These are phyloP conservation scores for Rossbeevera mucosa DNA, from an alignment of 768 basidiomycete genomes.

Conservation along the genomic window DNA sequence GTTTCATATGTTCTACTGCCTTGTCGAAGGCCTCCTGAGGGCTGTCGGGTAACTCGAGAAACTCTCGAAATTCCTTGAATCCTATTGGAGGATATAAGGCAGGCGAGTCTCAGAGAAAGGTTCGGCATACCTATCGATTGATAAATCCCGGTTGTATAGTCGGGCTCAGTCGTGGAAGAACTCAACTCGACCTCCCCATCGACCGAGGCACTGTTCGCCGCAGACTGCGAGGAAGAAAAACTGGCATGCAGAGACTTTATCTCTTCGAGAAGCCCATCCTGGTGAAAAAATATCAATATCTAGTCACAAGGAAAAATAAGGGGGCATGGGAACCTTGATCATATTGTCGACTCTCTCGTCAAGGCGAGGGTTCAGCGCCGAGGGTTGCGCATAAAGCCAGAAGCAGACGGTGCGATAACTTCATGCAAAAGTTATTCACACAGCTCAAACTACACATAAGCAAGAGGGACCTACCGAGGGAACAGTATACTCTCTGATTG, in stretches of 20 bases:
- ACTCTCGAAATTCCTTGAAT: slow-evolving; percentile 83
- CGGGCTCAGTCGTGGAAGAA: slow-evolving; percentile 16
- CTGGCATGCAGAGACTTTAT: slow-evolving; percentile 49
- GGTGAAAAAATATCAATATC: slow-evolving; percentile 3
- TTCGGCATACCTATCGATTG: slow-evolving; percentile 77
- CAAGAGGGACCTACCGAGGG: slow-evolving; percentile 45
- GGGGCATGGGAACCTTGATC: slow-evolving; percentile 55
- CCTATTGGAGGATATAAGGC: slow-evolving; percentile 45
- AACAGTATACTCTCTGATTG: slow-evolving; percentile 44
- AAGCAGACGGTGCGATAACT: slow-evolving; percentile 86
- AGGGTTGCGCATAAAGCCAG: slow-evolving; percentile 81
- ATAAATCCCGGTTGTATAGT: slow-evolving; percentile 84
- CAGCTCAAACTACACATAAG: neutral
- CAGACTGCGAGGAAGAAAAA: slow-evolving; percentile 6
- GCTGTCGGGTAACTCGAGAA: slow-evolving; percentile 45
- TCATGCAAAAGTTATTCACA: neutral
- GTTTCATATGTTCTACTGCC: slow-evolving; percentile 77
- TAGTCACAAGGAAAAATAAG: neutral
- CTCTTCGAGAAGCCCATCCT: slow-evolving; percentile 82
- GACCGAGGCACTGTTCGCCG: neutral
- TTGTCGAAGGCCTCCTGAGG: slow-evolving; percentile 42
- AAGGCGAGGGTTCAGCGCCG: slow-evolving; percentile 59
- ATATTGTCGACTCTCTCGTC: slow-evolving; percentile 83
- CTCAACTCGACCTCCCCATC: neutral
- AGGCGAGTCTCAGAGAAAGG: neutral